Base-by-base conservation (phyloP, 495 filamentous ascomycete genomes). In the Penicillium soppii region DNA sequence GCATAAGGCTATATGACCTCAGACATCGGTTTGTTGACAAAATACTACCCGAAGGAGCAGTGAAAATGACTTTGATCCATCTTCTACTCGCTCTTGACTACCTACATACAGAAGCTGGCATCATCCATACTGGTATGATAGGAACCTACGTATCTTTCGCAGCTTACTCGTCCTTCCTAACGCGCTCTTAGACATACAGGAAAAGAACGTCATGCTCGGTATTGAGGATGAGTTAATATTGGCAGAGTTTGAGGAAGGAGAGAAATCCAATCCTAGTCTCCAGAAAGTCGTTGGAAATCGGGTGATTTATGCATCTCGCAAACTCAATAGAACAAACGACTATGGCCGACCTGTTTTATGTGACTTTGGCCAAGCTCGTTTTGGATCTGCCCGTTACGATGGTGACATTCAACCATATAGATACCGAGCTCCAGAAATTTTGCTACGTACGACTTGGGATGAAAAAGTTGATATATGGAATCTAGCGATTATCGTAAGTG, bases 381-480 rank as follows among this genome's bases (percentile, higher is more conserved):
- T 56, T 43, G 27, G 27, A 10, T 46, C 43, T n/a, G 22, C 44
- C 32, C 59, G 10, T 42, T 53, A 61, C n/a, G 50, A n/a, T 17
- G 60, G 52, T 13, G 52, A 62, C 35, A 30, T 62, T 6, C 52
- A 62, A 20, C 71, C 71, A 10, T 51, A 54, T 2, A 40, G 68
- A 10, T 76, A 75, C 50, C 51, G 71, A 40, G 68, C 71, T n/a
- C 72, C 72, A 0, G 71, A 78, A 53, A 56, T 72, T 1, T 36
- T 75, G 27, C 47, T 76, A n/a, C 53, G 56, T 2, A 68, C 68
- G 39, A 48, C 53, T 26, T 78, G 69, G 74, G 47, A 61, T 58
- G 50, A 53, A 20, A 67, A 63, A 29, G 51, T 76, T 27, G 71
- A 76, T 56, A 72, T 74, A 26, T 77, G 70, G 73, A 66, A 62